Evolutionary conservation across 2,329 filamentous ascomycete species (phyloP).

Genomic region (Dactylellina cionopaga): DNA sequence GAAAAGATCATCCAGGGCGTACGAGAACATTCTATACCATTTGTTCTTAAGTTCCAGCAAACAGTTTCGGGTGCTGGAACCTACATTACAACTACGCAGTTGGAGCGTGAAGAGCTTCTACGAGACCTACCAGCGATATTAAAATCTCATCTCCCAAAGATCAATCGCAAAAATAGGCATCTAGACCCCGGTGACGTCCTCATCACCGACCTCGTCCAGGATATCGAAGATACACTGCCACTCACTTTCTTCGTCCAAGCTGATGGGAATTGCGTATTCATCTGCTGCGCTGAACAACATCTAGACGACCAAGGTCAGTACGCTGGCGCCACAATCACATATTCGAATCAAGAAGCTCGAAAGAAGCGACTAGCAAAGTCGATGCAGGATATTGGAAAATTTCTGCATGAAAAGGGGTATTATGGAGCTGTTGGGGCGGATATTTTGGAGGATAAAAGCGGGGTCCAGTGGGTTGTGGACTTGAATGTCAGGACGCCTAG

Average conservation of each 20-base stretch:
- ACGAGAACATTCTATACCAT: conserved; percentile 57
- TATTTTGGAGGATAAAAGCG: conserved; percentile 57
- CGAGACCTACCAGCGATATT: conserved; percentile 50
- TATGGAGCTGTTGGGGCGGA: conserved; percentile 60
- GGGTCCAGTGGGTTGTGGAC: not conserved
- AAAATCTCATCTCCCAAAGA: conserved; percentile 1
- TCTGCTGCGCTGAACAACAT: conserved; percentile 60
- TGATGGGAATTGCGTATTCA: conserved; percentile 56
- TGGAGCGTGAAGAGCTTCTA: conserved; percentile 56
- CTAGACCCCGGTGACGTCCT: conserved; percentile 59
- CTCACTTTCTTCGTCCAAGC: conserved; percentile 60
- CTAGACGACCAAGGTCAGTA: conserved; percentile 58
- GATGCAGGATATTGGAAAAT: conserved; percentile 52
- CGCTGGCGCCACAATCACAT: conserved; percentile 60
- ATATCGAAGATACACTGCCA: conserved; percentile 59
- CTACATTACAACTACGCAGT: conserved; percentile 58
- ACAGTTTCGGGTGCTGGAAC: conserved; percentile 61
- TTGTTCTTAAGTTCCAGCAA: conserved; percentile 61
- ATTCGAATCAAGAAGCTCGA: conserved; percentile 58
- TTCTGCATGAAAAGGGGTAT: conserved; percentile 58
- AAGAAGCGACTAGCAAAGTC: conserved; percentile 9
- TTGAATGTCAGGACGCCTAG: not conserved
- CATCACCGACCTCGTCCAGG: conserved; percentile 58
- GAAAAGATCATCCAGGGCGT: conserved; percentile 56
- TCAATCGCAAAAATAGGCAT: conserved; percentile 56